Evolutionary conservation across 2,329 filamentous ascomycete species (phyloP).

Genomic region (Massarina eburnea): DNA sequence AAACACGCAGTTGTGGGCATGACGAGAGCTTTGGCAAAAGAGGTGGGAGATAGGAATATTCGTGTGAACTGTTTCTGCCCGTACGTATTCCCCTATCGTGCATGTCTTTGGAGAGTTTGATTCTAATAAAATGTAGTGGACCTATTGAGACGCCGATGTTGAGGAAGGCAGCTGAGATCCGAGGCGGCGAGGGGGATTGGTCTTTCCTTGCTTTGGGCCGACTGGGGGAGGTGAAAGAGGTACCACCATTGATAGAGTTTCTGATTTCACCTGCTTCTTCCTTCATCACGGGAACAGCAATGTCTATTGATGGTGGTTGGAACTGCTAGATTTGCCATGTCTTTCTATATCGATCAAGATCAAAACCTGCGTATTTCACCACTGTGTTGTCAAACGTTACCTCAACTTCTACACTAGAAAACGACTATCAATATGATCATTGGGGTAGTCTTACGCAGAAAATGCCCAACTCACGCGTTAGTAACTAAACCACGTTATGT

Average conservation of each 20-base stretch:
- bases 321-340: slow-evolving; percentile 30
- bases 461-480: no score
- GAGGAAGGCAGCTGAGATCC: slow-evolving; percentile 15
- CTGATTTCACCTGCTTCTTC: slow-evolving; percentile 50
- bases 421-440: no score
- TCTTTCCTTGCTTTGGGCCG: slow-evolving; percentile 27
- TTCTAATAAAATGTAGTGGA: slow-evolving; percentile 14
- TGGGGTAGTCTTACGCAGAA: no score
- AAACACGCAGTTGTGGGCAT: slow-evolving; percentile 48
- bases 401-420: no score
- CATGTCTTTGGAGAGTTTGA: background rate
- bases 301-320: slow-evolving; percentile 53
- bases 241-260: slow-evolving; percentile 52
- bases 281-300: slow-evolving; percentile 51
- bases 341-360: background rate
- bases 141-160: slow-evolving; percentile 42
- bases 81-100: slow-evolving; percentile 21
- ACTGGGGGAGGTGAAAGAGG: slow-evolving; percentile 34
- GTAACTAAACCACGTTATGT: no score
- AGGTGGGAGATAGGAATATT: slow-evolving; percentile 39
- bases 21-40: slow-evolving; percentile 44
- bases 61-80: slow-evolving; percentile 40
- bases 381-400: slow-evolving; percentile 17
- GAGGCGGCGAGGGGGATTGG: no score
- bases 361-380: background rate